Conservation (phyloP, 2,329 filamentous ascomycete species). For the Xylaria polymorpha region DNA sequence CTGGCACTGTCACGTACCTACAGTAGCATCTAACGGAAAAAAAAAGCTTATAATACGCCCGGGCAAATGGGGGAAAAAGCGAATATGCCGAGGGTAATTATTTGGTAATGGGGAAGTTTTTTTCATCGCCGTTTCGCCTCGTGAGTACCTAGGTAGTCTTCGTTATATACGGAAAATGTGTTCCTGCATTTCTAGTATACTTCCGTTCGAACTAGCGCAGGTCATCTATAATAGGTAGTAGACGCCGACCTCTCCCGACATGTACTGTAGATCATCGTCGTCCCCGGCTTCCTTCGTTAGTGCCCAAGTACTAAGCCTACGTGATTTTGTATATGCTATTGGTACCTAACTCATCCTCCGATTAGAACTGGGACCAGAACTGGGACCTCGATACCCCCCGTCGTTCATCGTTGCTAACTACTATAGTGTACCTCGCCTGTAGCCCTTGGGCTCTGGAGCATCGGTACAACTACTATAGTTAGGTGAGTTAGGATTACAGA, state of each 20-base stretch:
- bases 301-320: background rate
- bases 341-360: background rate
- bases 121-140: background rate
- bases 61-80: too few species aligned
- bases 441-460: background rate
- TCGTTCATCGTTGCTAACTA: background rate
- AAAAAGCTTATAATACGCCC: too few species aligned
- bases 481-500: background rate
- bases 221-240: too few species aligned
- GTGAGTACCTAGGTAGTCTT: background rate
- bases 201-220: background rate
- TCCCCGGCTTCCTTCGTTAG: background rate
- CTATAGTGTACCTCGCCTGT: background rate
- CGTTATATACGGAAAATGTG: background rate
- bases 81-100: background rate
- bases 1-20: background rate
- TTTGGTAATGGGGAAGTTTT: background rate
- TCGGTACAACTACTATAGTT: background rate
- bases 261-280: background rate
- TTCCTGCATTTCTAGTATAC: too few species aligned
- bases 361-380: too few species aligned
- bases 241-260: background rate
- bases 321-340: too few species aligned
- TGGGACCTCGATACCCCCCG: background rate
- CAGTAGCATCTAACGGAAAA: too few species aligned